phyloP scores from a whole-genome alignment of 139 green algal species.

The Spirogloea muscicola region DNA sequence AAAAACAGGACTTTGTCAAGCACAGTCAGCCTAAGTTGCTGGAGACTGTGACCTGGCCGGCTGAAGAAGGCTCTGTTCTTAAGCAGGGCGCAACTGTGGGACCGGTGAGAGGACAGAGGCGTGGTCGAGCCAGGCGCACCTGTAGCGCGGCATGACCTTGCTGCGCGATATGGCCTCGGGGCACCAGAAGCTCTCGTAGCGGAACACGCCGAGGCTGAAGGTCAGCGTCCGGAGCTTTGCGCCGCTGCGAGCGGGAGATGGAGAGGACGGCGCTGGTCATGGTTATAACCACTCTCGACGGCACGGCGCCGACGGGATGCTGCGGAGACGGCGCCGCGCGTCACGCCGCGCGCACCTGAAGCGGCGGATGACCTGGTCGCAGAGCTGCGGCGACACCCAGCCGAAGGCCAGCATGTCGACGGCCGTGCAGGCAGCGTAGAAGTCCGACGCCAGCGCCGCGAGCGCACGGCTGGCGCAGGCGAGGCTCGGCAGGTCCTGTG shows the following conservation, averaged over 20 bases:
- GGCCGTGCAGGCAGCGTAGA: not conserved
- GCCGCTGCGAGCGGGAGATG: too few species aligned
- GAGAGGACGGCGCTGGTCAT: too few species aligned
- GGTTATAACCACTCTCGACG: too few species aligned
- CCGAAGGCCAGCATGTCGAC: constrained; percentile 1
- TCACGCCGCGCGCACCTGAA: too few species aligned
- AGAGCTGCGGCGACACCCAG: not conserved
- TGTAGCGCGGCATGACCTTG: not conserved
- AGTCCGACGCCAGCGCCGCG: not conserved
- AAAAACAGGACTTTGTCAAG: too few species aligned
- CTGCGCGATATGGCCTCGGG: not conserved
- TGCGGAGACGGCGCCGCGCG: too few species aligned
- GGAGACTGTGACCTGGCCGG: too few species aligned
- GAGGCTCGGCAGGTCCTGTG: not conserved
- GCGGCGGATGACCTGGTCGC: not conserved
- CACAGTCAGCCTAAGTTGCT: too few species aligned
- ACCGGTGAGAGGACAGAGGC: not conserved
- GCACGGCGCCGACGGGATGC: too few species aligned
- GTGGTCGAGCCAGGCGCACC: not conserved
- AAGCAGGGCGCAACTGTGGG: not conserved
- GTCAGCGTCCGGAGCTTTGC: not conserved
- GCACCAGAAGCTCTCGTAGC: not conserved
- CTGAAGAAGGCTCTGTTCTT: too few species aligned
- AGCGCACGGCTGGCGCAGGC: not conserved
- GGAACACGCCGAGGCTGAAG: not conserved